These are phyloP conservation scores for Hymenoscyphus fructigenus DNA, from an alignment of 2,329 filamentous ascomycete genomes.

Conservation along the genomic window DNA sequence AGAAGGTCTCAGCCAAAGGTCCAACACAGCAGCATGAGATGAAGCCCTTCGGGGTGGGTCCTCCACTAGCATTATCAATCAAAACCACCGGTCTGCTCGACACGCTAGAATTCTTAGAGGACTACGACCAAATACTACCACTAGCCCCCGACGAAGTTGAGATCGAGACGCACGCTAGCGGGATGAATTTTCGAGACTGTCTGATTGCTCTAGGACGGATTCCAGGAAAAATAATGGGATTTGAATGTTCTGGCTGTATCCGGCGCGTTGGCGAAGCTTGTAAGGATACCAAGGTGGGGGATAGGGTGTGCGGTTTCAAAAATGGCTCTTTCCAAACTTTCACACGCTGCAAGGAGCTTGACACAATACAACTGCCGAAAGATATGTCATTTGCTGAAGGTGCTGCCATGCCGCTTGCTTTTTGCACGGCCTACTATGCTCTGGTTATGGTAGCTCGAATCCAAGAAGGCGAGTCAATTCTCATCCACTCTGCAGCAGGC, in stretches of 20 bases:
- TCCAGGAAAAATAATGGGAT: neutral
- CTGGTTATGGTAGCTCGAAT: conserved; percentile 22
- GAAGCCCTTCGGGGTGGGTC: neutral
- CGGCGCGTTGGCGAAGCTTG: neutral
- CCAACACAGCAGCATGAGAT: conserved; percentile 4
- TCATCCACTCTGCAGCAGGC: conserved; percentile 37
- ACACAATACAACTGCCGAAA: conserved; percentile 1
- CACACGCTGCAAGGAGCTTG: neutral
- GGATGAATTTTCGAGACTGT: neutral
- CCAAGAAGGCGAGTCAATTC: conserved; percentile 26
- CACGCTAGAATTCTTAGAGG: conserved; percentile 28
- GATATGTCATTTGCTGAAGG: conserved; percentile 18
- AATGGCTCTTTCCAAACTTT: neutral
- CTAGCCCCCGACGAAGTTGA: conserved; percentile 13
- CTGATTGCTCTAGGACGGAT: neutral
- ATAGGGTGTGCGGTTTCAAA: neutral
- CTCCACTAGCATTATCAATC: conserved; percentile 7
- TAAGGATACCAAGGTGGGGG: neutral
- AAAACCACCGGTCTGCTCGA: conserved; percentile 27
- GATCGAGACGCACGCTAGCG: neutral
- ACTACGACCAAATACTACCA: conserved; percentile 5
- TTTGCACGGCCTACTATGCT: conserved; percentile 24
- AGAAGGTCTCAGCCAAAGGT: conserved; percentile 1
- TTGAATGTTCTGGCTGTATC: neutral
- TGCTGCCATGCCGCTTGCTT: conserved; percentile 24